Conservation (phyloP, 2,329 filamentous ascomycete species). For the Microcyclospora tardicrescens region DNA sequence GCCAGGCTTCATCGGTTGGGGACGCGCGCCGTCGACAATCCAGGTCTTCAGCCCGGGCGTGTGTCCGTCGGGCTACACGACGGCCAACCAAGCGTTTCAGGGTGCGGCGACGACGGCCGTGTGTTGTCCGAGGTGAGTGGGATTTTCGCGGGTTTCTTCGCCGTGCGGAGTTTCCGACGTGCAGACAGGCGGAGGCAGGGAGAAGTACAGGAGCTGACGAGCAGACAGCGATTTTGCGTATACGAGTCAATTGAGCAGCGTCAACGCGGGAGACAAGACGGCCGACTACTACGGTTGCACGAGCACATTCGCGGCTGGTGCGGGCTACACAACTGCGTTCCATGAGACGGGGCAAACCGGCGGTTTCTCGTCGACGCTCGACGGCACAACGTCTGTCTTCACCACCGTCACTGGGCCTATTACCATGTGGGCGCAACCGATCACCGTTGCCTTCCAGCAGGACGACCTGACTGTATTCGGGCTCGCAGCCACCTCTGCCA, state of each 20-base stretch:
- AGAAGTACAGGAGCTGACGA: background rate
- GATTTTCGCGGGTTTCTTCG: no score
- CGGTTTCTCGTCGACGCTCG: background rate
- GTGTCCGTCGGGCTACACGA: slow-evolving; percentile 16
- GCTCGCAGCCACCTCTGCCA: no score
- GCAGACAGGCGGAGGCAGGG: background rate
- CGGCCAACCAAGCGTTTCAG: slow-evolving; percentile 10
- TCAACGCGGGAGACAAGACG: background rate
- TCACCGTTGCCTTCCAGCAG: slow-evolving; percentile 7
- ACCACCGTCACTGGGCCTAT: slow-evolving; percentile 11
- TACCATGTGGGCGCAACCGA: slow-evolving; percentile 18
- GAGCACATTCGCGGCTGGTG: slow-evolving; percentile 2
- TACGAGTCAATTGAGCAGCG: slow-evolving; percentile 1
- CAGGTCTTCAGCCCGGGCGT: slow-evolving; percentile 15
- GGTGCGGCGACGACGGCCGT: slow-evolving; percentile 13
- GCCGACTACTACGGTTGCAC: slow-evolving; percentile 10
- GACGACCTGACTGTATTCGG: slow-evolving; percentile 6
- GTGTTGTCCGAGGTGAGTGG: slow-evolving; percentile 10
- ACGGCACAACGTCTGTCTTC: background rate
- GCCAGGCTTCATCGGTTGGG: slow-evolving; percentile 7
- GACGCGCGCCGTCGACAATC: slow-evolving; percentile 3
- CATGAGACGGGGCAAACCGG: slow-evolving; percentile 1
- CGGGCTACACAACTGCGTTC: slow-evolving; percentile 6
- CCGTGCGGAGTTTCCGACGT: no score
- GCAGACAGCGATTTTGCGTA: background rate